A percentile compares a stretch with the other conserved stretches of the same genome.
phyloP scores from a whole-genome alignment of 1,284 basidiomycete genomes.

The Phellopilus nigrolimitatus region DNA sequence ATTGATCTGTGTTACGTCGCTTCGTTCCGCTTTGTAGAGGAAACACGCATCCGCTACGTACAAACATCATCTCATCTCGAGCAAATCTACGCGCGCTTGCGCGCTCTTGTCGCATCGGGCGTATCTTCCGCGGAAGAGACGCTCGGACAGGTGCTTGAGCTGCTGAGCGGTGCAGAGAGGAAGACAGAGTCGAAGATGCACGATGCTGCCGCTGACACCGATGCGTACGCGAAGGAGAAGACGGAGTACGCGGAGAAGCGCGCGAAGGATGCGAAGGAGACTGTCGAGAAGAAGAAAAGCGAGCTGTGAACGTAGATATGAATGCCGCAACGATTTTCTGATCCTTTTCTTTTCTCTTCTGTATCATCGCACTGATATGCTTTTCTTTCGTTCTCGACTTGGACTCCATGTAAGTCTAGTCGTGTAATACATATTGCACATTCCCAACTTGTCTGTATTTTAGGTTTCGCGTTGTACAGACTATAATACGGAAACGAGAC shows the following conservation, averaged over 20 bases:
- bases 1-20: no score
- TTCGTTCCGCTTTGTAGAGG: slow-evolving; percentile 39
- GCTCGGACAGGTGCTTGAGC: slow-evolving; percentile 43
- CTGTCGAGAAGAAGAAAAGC: slow-evolving; percentile 26
- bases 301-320: slow-evolving; percentile 10
- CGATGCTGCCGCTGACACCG: no score
- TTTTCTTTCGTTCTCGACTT: no score
- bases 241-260: slow-evolving; percentile 33
- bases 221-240: slow-evolving; percentile 32
- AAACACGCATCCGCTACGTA: slow-evolving; percentile 74
- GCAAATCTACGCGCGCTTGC: slow-evolving; percentile 50
- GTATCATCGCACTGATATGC: no score
- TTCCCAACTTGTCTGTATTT: no score
- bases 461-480: no score
- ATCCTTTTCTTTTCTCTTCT: no score
- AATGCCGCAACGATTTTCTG: no score
- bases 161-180: slow-evolving; percentile 40
- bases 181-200: slow-evolving; percentile 27
- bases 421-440: no score
- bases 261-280: slow-evolving; percentile 27
- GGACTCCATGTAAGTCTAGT: no score
- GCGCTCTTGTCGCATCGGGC: slow-evolving; percentile 55
- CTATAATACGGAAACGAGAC: no score
- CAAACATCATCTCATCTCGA: slow-evolving; percentile 58
- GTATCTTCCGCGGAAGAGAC: slow-evolving; percentile 68